phyloP scores from a whole-genome alignment of 352 stramenopile species.

The Pythium guiyangense region DNA sequence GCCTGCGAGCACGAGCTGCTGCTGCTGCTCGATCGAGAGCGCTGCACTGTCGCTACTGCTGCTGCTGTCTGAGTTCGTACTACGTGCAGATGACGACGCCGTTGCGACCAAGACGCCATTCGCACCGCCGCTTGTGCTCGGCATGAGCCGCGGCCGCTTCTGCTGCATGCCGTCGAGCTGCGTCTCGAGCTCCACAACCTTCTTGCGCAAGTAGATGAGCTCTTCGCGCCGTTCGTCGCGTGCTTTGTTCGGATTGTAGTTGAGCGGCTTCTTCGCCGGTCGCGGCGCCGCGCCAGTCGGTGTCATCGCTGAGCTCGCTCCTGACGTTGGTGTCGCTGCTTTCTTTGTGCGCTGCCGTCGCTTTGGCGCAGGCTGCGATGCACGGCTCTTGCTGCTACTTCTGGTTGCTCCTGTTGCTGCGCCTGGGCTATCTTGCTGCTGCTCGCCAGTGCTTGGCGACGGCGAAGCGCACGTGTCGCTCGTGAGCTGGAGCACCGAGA shows the following conservation, averaged over 20 bases:
- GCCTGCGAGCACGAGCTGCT: constrained; percentile 13
- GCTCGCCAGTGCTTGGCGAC: no score
- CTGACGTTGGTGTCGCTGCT: not conserved
- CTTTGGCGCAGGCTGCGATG: no score
- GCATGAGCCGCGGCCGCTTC: not conserved
- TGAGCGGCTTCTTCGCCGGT: not conserved
- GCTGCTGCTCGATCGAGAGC: not conserved
- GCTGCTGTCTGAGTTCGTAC: not conserved
- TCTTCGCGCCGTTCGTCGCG: constrained; percentile 21
- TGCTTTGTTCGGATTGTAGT: constrained; percentile 11
- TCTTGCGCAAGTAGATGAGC: constrained; percentile 23
- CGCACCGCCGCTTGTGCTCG: no score
- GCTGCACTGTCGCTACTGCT: not conserved
- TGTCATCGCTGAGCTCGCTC: not conserved
- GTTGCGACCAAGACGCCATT: no score
- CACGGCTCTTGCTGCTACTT: no score
- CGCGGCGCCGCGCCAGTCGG: not conserved
- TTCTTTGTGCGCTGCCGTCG: not conserved
- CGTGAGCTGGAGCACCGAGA: not conserved
- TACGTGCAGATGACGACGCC: no score
- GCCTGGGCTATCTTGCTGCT: no score
- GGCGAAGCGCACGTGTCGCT: no score
- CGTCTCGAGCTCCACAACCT: constrained; percentile 15
- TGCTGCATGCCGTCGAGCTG: constrained; percentile 6
- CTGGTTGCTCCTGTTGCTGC: no score